Conservation (phyloP, 2,329 filamentous ascomycete species). For the Fusarium avenaceum region DNA sequence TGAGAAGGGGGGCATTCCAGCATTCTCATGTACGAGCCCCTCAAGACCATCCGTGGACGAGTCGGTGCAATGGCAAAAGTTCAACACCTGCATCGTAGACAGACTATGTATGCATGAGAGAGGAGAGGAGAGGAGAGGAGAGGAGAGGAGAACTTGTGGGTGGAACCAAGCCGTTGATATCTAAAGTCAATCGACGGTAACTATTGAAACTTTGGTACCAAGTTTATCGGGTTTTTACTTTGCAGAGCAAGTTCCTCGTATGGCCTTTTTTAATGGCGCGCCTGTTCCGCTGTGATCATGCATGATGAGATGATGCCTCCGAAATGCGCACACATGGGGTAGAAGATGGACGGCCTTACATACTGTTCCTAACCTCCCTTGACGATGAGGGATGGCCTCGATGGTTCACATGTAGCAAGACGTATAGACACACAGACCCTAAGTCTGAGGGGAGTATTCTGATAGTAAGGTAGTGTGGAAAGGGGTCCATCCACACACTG, state of each 20-base stretch:
- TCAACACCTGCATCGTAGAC: conserved; percentile 19
- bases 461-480: background rate
- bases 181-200: conserved; percentile 12
- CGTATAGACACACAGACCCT: background rate
- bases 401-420: conserved; percentile 8
- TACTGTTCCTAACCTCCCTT: conserved; percentile 20
- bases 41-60: background rate
- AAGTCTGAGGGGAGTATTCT: background rate
- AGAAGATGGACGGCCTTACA: background rate
- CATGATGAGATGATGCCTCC: conserved; percentile 23
- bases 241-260: background rate
- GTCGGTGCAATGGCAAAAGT: background rate
- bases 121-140: conserved; percentile 13
- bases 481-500: conserved; percentile 30
- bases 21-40: conserved; percentile 4
- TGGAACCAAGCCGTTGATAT: conserved; percentile 29
- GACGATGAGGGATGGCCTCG: conserved; percentile 14
- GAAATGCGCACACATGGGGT: conserved; percentile 1
- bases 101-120: conserved; percentile 14
- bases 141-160: conserved; percentile 10
- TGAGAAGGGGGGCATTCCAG: conserved; percentile 18
- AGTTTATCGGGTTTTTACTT: conserved; percentile 19
- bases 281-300: conserved; percentile 17
- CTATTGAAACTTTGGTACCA: conserved; percentile 14
- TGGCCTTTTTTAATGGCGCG: conserved; percentile 5